These are phyloP conservation scores for Alternaria angustiovoidea DNA, from an alignment of 2,329 filamentous ascomycete species.

Conservation along the genomic window DNA sequence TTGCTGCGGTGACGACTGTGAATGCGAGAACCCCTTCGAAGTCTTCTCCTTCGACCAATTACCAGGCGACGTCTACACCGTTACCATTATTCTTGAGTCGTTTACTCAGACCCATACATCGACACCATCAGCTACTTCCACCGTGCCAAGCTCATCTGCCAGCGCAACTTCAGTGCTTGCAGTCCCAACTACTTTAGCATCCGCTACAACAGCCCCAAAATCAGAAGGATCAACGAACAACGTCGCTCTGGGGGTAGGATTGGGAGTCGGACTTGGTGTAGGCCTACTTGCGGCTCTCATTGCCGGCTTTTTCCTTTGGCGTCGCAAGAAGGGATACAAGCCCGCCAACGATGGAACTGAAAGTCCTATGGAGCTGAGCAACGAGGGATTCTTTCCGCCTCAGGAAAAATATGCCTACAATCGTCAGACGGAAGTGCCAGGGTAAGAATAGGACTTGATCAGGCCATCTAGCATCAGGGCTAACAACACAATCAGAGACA, in stretches of 20 bases:
- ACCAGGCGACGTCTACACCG: conserved; percentile 31
- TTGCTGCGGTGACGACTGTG: conserved; percentile 39
- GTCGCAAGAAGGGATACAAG: background rate
- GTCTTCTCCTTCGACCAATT: conserved; percentile 27
- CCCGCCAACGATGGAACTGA: background rate
- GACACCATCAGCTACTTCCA: background rate
- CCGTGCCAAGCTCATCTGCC: background rate
- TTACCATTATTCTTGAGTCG: conserved; percentile 39
- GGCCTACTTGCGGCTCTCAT: conserved; percentile 2
- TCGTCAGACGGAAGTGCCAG: background rate
- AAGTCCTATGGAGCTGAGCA: background rate
- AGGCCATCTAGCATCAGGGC: background rate
- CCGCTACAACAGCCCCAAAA: conserved; percentile 5
- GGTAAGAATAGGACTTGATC: background rate
- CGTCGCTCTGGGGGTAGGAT: conserved; percentile 4
- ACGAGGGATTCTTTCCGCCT: background rate
- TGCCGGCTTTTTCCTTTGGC: conserved; percentile 4
- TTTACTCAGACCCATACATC: conserved; percentile 32
- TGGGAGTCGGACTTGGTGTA: background rate
- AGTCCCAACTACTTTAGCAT: background rate
- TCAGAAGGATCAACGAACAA: conserved; percentile 2
- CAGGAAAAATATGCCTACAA: background rate
- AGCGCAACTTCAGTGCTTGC: conserved; percentile 1
- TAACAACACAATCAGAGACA: background rate
- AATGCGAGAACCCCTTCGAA: conserved; percentile 30